phyloP scores from a whole-genome alignment of 2,329 filamentous ascomycete genomes.

The Aspergillus sp. region DNA sequence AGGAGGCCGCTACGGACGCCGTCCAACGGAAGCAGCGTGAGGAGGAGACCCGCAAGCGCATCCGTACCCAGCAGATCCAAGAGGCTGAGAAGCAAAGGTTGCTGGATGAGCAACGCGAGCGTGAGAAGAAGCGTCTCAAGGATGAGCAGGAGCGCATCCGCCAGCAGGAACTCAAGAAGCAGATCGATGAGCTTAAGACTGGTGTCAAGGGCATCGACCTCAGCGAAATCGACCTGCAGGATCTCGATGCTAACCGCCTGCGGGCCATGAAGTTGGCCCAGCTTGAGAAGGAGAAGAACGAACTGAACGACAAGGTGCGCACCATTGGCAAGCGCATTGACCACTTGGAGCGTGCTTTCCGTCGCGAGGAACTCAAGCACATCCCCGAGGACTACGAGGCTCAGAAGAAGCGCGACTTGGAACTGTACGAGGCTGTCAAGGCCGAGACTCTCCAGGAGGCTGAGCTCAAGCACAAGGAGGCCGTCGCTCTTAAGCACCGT shows the following conservation, averaged over 20 bases:
- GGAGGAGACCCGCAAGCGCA: slow-evolving; percentile 78
- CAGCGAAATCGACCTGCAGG: slow-evolving; percentile 65
- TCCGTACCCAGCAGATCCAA: slow-evolving; percentile 78
- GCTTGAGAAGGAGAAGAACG: slow-evolving; percentile 96
- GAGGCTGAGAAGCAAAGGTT: slow-evolving; percentile 86
- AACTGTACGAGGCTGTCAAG: slow-evolving; percentile 73
- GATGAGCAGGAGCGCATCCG: slow-evolving; percentile 84
- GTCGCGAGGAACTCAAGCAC: slow-evolving; percentile 92
- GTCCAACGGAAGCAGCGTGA: slow-evolving; percentile 86
- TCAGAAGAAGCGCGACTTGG: slow-evolving; percentile 71
- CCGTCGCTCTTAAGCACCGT: slow-evolving; percentile 88
- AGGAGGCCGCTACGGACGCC: slow-evolving; percentile 86
- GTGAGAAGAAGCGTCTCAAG: slow-evolving; percentile 77
- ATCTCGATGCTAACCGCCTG: slow-evolving; percentile 81
- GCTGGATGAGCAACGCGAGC: slow-evolving; percentile 84
- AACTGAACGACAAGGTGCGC: slow-evolving; percentile 82
- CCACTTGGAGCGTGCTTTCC: slow-evolving; percentile 92
- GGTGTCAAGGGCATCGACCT: slow-evolving; percentile 75
- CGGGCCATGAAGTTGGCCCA: slow-evolving; percentile 92
- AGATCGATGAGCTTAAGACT: slow-evolving; percentile 84
- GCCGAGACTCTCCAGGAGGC: slow-evolving; percentile 70
- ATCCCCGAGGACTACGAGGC: slow-evolving; percentile 74
- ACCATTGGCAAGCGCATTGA: slow-evolving; percentile 93
- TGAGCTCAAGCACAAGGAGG: slow-evolving; percentile 83
- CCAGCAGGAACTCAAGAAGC: slow-evolving; percentile 88